A percentile compares a stretch with the other conserved stretches of the same genome.
Conservation (phyloP, 2,329 filamentous ascomycete species). For the Pseudogymnoascus sp. region DNA sequence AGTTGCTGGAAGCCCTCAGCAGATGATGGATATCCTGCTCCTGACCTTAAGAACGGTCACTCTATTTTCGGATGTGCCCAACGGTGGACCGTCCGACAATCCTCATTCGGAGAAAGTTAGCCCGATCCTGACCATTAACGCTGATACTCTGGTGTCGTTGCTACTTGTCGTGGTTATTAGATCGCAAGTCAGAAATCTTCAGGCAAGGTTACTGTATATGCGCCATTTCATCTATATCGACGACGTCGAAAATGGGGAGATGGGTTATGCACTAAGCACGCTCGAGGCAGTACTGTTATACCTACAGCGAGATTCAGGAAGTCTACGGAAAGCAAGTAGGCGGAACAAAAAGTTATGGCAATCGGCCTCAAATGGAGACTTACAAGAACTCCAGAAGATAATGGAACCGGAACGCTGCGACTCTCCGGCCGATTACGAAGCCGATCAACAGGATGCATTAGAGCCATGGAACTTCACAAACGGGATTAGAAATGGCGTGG, state of each 20-base stretch:
- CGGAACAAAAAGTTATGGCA: constrained; percentile 85
- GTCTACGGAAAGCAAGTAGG: constrained; percentile 72
- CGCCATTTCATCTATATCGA: constrained; percentile 96
- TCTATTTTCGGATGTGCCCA: constrained; percentile 47
- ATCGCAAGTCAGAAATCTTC: constrained; percentile 76
- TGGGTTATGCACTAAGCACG: constrained; percentile 91
- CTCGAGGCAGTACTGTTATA: constrained; percentile 92
- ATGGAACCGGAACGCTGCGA: constrained; percentile 56
- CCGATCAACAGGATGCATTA: not conserved
- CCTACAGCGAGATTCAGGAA: constrained; percentile 70
- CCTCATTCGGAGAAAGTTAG: constrained; percentile 31
- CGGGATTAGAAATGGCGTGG: not conserved
- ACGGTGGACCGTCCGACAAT: constrained; percentile 20
- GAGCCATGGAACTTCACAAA: constrained; percentile 4
- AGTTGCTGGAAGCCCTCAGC: constrained; percentile 42
- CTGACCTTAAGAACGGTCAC: constrained; percentile 68
- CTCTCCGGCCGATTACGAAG: constrained; percentile 32
- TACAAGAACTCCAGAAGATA: constrained; percentile 66
- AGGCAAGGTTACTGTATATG: constrained; percentile 87
- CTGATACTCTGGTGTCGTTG: constrained; percentile 86
- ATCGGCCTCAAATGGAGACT: constrained; percentile 66
- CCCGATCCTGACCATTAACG: constrained; percentile 55
- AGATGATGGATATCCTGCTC: constrained; percentile 32
- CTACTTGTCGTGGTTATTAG: constrained; percentile 87
- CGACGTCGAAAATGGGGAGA: constrained; percentile 91